phyloP scores from a whole-genome alignment of 73 alveolate species.

The Paramecium sonneborni region DNA sequence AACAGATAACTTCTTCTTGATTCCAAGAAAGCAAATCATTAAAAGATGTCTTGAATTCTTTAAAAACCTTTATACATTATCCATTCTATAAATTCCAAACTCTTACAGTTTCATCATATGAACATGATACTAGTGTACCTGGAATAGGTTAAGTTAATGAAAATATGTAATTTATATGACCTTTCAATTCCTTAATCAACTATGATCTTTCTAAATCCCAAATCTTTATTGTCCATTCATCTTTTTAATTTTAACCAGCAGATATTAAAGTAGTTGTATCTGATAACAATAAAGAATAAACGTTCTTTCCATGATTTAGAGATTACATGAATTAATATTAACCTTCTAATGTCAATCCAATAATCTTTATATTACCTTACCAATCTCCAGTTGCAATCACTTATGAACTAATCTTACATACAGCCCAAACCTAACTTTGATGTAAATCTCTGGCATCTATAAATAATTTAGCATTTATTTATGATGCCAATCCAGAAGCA shows the following conservation, averaged over 20 bases:
- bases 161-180: constrained; percentile 41
- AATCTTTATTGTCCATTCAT: constrained; percentile 52
- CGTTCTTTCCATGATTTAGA: constrained; percentile 45
- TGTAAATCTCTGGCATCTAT: constrained; percentile 54
- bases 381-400: constrained; percentile 54
- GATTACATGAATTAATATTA: constrained; percentile 33
- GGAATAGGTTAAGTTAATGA: not conserved
- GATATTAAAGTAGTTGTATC: constrained; percentile 19
- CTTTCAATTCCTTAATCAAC: constrained; percentile 33
- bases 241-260: constrained; percentile 46
- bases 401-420: not conserved
- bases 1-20: constrained; percentile 18
- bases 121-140: constrained; percentile 22
- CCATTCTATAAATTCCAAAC: constrained; percentile 46
- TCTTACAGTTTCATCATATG: constrained; percentile 49
- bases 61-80: not conserved
- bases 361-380: constrained; percentile 41
- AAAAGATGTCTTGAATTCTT: constrained; percentile 52
- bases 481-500: constrained; percentile 37
- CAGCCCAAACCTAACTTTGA: constrained; percentile 60
- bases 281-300: constrained; percentile 14
- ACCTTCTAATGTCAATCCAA: constrained; percentile 46
- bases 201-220: constrained; percentile 39
- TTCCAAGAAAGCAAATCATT: constrained; percentile 41
- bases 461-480: constrained; percentile 18